Base-by-base conservation (phyloP, 371 early-diverging fungal genomes). In the Conidiobolus coronatus region DNA sequence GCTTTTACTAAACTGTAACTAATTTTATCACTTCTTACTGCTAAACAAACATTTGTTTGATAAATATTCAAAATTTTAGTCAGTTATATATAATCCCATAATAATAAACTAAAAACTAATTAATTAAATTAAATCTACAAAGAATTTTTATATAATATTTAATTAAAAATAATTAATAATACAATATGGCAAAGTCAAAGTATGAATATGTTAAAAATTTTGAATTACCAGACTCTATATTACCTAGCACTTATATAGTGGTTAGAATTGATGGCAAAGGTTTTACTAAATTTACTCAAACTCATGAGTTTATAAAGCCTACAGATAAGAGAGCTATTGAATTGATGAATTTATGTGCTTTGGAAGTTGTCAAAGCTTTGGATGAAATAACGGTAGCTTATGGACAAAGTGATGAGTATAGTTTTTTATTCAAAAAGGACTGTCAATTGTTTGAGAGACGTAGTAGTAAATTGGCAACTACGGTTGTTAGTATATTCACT, bases 401-500 rank as follows among this genome's bases (percentile, higher is more conserved):
- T 57, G 95, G 93, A 9, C 79, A 94, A 60, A 81, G 82, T 54
- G 96, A 95, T 59, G 96, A 95, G 60, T 92, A 71, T 62, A 81
- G 76, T 61, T 87, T 90, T 66, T 69, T 86, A 6, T 65, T 91
- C 14, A 59, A 66, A 35, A 67, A 71, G 45, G 47, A 61, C 5
- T 66, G 75, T 1, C 70, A 73, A 43, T 61, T 88, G 13, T 91
- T 76, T 55, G 72, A 77, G 41, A 73, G 95, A 29, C 65, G 95
- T 24, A 73, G 77, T 52, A 73, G 78, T 54, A 95, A 95, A 67
- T 77, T 95, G 29, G 55, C 71, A n/a, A 76, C 86, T 0, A 79
- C 79, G 2, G 56, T 93, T 4, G 82, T 75, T 14, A 84, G 84
- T 54, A 55, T 77, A 33, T 95, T 95, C 59, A 82, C 92, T 1